These are phyloP conservation scores for Mytilinidion resinicola DNA, from an alignment of 495 filamentous ascomycete species.

Conservation along the genomic window DNA sequence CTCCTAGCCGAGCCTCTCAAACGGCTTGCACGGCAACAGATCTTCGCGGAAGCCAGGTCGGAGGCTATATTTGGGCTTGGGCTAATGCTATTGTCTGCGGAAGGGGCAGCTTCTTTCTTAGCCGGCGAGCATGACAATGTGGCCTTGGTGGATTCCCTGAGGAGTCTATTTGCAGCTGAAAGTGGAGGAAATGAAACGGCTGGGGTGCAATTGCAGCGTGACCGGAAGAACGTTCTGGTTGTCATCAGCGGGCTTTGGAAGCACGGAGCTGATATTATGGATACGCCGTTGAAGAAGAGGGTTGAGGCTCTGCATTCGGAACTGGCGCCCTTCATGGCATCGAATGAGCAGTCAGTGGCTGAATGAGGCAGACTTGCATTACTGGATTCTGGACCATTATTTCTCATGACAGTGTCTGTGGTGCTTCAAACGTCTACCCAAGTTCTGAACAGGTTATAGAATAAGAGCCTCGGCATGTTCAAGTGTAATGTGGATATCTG, in stretches of 20 bases:
- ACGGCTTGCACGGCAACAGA: conserved; percentile 21
- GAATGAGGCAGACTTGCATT: no score
- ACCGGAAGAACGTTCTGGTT: conserved; percentile 24
- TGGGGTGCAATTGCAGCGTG: not conserved
- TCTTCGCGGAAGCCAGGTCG: conserved; percentile 23
- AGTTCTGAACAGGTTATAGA: no score
- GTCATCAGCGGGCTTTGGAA: conserved; percentile 14
- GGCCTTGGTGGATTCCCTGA: conserved; percentile 14
- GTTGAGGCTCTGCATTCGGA: not conserved
- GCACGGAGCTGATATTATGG: conserved; percentile 12
- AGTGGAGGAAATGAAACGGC: not conserved
- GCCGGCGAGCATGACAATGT: conserved; percentile 15
- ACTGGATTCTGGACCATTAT: no score
- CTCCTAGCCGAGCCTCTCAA: conserved; percentile 18
- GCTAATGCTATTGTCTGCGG: conserved; percentile 16
- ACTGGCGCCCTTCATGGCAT: not conserved
- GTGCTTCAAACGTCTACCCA: no score
- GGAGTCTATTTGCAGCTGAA: conserved; percentile 5
- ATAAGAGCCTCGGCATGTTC: no score
- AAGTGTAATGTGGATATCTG: no score
- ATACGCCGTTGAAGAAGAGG: not conserved
- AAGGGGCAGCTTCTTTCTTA: conserved; percentile 16
- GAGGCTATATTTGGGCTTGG: conserved; percentile 26
- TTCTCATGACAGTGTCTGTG: no score
- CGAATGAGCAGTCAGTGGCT: no score